Conservation (phyloP, 768 basidiomycete species). For the Agaricus blazei region DNA sequence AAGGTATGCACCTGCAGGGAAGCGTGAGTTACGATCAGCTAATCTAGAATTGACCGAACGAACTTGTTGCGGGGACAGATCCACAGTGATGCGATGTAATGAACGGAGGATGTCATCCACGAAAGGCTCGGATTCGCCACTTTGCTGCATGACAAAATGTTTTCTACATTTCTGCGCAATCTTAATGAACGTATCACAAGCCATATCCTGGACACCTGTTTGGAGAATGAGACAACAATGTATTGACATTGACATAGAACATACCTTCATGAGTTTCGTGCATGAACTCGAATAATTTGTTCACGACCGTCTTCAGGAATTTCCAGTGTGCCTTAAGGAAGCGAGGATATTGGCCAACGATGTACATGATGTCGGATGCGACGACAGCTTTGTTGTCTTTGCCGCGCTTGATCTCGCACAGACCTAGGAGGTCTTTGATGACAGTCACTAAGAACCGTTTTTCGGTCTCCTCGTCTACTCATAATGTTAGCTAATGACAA, state of each 20-base stretch:
- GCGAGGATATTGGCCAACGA: constrained; percentile 98
- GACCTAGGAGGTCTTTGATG: constrained; percentile 95
- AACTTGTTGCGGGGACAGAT: constrained; percentile 86
- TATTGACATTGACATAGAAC: constrained; percentile 14
- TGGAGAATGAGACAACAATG: background rate
- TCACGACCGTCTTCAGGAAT: constrained; percentile 99
- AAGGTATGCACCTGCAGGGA: constrained; percentile 79
- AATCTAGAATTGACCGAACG: constrained; percentile 5
- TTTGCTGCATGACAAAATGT: constrained; percentile 98
- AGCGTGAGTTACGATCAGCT: background rate
- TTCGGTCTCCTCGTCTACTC: constrained; percentile 93
- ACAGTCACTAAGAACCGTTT: constrained; percentile 98
- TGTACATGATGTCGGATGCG: constrained; percentile 96
- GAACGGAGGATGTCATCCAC: constrained; percentile 94
- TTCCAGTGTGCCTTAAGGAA: constrained; percentile 99
- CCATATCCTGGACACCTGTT: constrained; percentile 98
- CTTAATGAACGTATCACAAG: constrained; percentile 99
- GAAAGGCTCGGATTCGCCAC: constrained; percentile 95
- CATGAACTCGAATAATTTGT: constrained; percentile 99
- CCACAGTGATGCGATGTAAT: constrained; percentile 90
- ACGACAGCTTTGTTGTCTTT: constrained; percentile 99
- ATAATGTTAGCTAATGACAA: background rate
- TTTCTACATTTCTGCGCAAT: constrained; percentile 98
- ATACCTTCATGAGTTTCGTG: constrained; percentile 97
- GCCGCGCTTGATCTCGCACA: constrained; percentile 97